Base-by-base conservation (phyloP, 805 yeast genomes). In the Kazachstania viticola region DNA sequence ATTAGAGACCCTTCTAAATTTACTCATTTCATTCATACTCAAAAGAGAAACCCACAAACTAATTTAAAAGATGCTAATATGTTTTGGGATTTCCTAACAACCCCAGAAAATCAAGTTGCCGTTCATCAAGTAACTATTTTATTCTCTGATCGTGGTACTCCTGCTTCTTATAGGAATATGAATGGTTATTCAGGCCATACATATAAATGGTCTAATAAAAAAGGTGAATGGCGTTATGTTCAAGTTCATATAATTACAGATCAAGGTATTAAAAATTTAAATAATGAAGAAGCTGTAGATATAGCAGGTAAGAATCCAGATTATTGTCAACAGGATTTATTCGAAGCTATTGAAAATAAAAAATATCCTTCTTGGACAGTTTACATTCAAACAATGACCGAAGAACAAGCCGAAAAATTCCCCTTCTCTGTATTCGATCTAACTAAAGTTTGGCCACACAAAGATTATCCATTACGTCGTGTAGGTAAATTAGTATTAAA, bases 361-460 rank as follows among this genome's bases (percentile, higher is more conserved):
- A 79, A 82, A 38, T 54, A 46, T 49, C 95, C 95, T 42, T 68
- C 82, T 2, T 84, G 95, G 94, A 81, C 87, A 23, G 73, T 72
- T 40, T 82, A 79, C 60, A 61, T 84, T 33, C 95, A 84, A 65
- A 71, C 82, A 28, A 84, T 84, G 94, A 79, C 94, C 22, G 71
- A 72, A 39, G 81, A 74, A 46, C 75, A 84, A 60, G 84, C 94
- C 38, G 69, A 77, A 58, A 60, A 73, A 38, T 71, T 71, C 30
- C 78, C 79, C 52, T 83, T 79, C 61, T 79, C 88, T 5, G 87
- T 85, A 28, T 83, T 81, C 54, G 95, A 84, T 60, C 67, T 84
- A 57, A 84, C 95, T 41, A 85, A 85, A 65, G 79, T 81, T 34
- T 84, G 95, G 95, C 84, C 95, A 22, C 93, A 84, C 54, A 64